These are phyloP conservation scores for Exidia glandulosa DNA, from an alignment of 768 basidiomycete genomes.

Conservation along the genomic window DNA sequence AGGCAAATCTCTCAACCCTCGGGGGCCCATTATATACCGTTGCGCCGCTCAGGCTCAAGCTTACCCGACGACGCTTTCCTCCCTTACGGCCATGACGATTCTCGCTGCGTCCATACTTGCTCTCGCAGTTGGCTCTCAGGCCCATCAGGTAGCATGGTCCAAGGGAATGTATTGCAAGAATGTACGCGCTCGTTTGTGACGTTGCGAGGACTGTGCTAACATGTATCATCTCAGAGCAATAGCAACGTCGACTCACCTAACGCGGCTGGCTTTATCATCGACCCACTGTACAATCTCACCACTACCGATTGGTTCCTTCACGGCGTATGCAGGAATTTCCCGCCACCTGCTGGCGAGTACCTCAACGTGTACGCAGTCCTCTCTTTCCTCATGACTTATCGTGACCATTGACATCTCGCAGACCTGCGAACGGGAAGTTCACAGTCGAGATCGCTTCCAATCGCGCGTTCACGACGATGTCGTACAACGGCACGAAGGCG, in stretches of 20 bases:
- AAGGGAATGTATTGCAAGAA: neutral
- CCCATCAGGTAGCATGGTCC: neutral
- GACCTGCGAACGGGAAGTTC: slow-evolving; percentile 1
- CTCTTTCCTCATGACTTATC: neutral
- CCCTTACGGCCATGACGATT: no score
- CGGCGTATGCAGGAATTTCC: neutral
- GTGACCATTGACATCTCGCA: neutral
- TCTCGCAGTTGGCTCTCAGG: no score
- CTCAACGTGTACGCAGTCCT: neutral
- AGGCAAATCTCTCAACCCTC: no score
- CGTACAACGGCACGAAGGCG: neutral
- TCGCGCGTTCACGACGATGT: neutral
- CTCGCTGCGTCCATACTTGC: no score
- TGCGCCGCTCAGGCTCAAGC: no score
- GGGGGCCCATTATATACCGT: no score
- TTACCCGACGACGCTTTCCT: no score
- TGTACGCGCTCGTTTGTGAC: neutral
- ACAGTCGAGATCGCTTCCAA: slow-evolving; percentile 3
- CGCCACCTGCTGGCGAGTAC: slow-evolving; percentile 2
- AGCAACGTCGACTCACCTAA: neutral
- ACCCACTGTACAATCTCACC: neutral
- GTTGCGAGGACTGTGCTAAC: neutral
- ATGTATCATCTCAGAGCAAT: neutral
- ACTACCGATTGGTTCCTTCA: slow-evolving; percentile 1
- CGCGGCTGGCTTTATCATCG: neutral